These are phyloP conservation scores for Kodamaea plutei DNA, from an alignment of 1,139 yeast species.

Conservation along the genomic window DNA sequence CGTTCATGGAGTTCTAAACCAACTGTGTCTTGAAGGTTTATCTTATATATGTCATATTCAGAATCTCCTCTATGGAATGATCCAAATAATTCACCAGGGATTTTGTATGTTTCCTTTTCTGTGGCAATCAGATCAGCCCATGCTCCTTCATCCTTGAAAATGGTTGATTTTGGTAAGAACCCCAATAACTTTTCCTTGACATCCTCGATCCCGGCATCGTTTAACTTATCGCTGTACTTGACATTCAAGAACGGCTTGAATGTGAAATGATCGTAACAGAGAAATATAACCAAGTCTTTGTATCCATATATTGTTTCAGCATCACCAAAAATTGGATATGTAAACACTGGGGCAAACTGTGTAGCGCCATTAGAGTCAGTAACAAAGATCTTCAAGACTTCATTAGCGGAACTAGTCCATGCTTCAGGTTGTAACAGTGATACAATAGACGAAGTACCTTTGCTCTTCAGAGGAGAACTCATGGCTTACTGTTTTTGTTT, in stretches of 20 bases:
- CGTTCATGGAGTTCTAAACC: constrained; percentile 61
- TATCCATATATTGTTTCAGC: constrained; percentile 87
- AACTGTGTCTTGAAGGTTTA: constrained; percentile 34
- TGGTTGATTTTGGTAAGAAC: constrained; percentile 58
- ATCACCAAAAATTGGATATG: constrained; percentile 92
- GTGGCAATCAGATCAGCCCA: constrained; percentile 59
- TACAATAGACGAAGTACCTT: constrained; percentile 1
- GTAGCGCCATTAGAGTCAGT: constrained; percentile 56
- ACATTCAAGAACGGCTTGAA: constrained; percentile 51
- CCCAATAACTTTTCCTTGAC: constrained; percentile 50
- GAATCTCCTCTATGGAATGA: constrained; percentile 25
- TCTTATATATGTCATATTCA: constrained; percentile 25
- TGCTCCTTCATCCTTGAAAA: constrained; percentile 55
- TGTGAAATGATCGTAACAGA: constrained; percentile 46
- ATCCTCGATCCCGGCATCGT: constrained; percentile 47
- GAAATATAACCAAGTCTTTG: constrained; percentile 52
- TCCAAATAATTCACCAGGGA: constrained; percentile 48
- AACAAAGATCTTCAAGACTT: constrained; percentile 17
- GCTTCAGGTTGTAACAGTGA: constrained; percentile 16
- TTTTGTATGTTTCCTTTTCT: constrained; percentile 41
- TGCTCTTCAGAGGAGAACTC: background rate
- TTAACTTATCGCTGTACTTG: constrained; percentile 50
- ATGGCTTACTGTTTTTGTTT: too few relatives aligned
- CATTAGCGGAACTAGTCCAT: constrained; percentile 17
- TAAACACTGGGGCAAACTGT: constrained; percentile 66